Evolutionary conservation across 257 asterid species (phyloP), one percentile per base, ranked within the genome.

Genomic region (Perilla frutescens): DNA sequence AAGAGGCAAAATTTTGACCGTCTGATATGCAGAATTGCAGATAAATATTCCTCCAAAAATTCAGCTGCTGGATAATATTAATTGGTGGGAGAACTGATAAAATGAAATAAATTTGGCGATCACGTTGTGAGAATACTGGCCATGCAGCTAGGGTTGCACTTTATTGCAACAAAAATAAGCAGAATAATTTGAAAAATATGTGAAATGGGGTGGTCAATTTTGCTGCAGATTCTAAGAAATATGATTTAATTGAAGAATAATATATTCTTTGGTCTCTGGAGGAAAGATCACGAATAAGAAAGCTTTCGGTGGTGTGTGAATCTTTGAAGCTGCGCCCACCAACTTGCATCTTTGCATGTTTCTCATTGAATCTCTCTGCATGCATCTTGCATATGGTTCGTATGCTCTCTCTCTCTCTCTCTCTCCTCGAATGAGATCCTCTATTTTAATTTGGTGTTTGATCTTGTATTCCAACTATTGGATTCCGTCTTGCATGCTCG

Each of bases 241-340:
- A 20, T 48, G 51, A 56, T 44, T 34, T 58, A 32, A 55, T 47
- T 49, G 29, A 5, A 44, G 49, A 72, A 63, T 60, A 62, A 73
- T 64, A 77, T 74, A 81, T 81, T 70, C 73, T 34, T 70, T 54
- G 36, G 43, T 74, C 41, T n/a, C 12, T 20, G 62, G 63, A 44
- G 49, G 68, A 78, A 66, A 81, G 74, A 82, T 75, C 57, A 58
- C 69, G 76, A 78, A 82, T 70, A 75, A 66, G 6, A 54, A 44
- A 68, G 69, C 78, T 74, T 60, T 74, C 76, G 82, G 82, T 77
- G 82, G n/a, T 14, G 41, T 31, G 73, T 77, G 85, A 81, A 77
- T 81, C 83, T 69, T 73, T 48, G 26, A 20, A 20, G 26, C 9
- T 63, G 77, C 55, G 71, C 55, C 81, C 84, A 76, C 76, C 79